Base-by-base conservation (phyloP, 805 yeast species). In the Citeromyces nyonsensis region DNA sequence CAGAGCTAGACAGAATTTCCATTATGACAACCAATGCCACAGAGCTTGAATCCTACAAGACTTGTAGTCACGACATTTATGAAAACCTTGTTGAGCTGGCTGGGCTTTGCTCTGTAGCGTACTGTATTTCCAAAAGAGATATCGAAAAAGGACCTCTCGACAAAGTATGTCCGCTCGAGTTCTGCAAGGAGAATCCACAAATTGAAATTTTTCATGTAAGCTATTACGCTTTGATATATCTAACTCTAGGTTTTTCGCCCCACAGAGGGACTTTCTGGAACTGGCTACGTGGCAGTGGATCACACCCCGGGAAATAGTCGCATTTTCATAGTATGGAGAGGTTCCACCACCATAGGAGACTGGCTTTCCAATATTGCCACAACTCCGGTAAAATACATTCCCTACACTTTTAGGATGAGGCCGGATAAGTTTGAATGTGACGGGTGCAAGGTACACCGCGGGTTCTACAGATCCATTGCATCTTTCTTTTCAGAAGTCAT, bases 361-460 rank as follows among this genome's bases (percentile, higher is more conserved):
- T 73, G 81, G 77, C 35, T 62, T 9, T 60, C 71, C 24, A 79
- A 81, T 50, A 54, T 76, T 31, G 59, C 61, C 26, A 57, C 66
- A 25, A 33, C 55, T 4, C 71, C 70, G 5, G 57, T 60, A 3
- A 44, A 45, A 1, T 77, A 71, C 44, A 41, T 45, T 10, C 78
- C 83, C 0, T 43, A 41, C 31, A 38, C 37, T 18, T 40, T 42
- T 18, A 36, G 42, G 30, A 41, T 24, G 29, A 36, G 38, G 52
- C 42, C 4, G n/a, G 6, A 29, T 35, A 32, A 36, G 30, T 46
- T 24, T 36, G 36, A 30, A 6, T 77, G 86, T 49, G 43, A 48
- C 9, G 57, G 53, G 9, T 77, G 86, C 45, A 48, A 43, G 14
- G 72, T 75, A 10, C 93, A 81, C 52, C 50, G 61, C 33, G 94